phyloP scores from a whole-genome alignment of 2,329 filamentous ascomycete genomes.

The Colletotrichum sp. region DNA sequence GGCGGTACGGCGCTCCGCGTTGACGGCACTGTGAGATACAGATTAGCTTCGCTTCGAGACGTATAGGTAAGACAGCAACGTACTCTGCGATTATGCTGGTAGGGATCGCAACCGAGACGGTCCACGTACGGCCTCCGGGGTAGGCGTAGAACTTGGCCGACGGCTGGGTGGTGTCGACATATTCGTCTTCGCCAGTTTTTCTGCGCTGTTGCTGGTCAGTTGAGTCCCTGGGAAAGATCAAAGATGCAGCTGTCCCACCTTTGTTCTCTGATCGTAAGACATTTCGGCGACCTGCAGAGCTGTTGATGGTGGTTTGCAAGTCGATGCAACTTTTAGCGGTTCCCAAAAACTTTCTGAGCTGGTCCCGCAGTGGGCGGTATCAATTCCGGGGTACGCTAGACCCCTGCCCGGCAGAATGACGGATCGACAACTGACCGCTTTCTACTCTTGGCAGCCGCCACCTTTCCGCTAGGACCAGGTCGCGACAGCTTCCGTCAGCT shows the following conservation, averaged over 20 bases:
- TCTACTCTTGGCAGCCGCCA: neutral
- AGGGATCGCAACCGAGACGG: slow-evolving; percentile 78
- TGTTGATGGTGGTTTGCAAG: neutral
- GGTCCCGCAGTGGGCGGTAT: slow-evolving; percentile 1
- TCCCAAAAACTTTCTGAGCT: slow-evolving; percentile 11
- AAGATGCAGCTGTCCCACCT: neutral
- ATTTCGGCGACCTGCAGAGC: neutral
- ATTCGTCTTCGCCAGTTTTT: slow-evolving; percentile 49
- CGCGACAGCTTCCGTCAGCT: slow-evolving; percentile 1
- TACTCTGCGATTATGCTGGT: slow-evolving; percentile 81
- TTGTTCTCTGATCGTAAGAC: slow-evolving; percentile 22
- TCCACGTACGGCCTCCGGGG: slow-evolving; percentile 70
- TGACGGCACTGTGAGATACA: slow-evolving; percentile 60
- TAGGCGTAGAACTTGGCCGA: slow-evolving; percentile 71
- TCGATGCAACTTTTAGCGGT: neutral
- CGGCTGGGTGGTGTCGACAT: slow-evolving; percentile 59
- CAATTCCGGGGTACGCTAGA: slow-evolving; percentile 11
- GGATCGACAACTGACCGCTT: slow-evolving; percentile 26
- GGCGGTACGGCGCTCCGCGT: slow-evolving; percentile 76
- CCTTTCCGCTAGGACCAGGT: slow-evolving; percentile 15
- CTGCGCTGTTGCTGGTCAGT: slow-evolving; percentile 47
- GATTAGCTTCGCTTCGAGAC: neutral
- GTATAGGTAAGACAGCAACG: slow-evolving; percentile 25
- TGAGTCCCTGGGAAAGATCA: fast-evolving
- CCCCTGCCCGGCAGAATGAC: slow-evolving; percentile 27